phyloP scores from a whole-genome alignment of 2,329 filamentous ascomycete species.

The Cryphonectria naterciae region DNA sequence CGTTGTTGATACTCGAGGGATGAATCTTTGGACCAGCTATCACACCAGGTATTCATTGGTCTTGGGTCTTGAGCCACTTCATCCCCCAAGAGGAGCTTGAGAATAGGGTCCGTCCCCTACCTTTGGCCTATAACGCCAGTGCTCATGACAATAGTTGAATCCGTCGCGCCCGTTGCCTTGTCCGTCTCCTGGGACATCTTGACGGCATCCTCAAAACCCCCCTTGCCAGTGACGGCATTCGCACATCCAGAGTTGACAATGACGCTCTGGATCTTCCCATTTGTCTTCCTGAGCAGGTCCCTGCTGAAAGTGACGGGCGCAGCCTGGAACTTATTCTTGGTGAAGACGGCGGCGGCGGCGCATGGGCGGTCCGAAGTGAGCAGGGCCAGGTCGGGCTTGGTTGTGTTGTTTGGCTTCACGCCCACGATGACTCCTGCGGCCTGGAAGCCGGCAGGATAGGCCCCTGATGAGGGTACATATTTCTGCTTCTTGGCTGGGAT shows the following conservation, averaged over 20 bases:
- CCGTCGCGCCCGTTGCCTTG: constrained; percentile 53
- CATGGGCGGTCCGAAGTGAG: constrained; percentile 86
- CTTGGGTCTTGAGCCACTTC: constrained; percentile 21
- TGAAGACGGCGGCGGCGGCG: constrained; percentile 89
- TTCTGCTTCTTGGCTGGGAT: constrained; percentile 84
- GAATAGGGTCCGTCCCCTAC: constrained; percentile 44
- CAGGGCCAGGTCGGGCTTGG: constrained; percentile 87
- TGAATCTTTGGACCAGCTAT: neutral
- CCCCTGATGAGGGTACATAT: constrained; percentile 83
- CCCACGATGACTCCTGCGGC: constrained; percentile 88
- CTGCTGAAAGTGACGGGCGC: constrained; percentile 89
- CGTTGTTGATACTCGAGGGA: neutral
- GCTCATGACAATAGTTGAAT: constrained; percentile 90
- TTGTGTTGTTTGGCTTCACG: constrained; percentile 91
- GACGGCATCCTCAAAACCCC: constrained; percentile 84
- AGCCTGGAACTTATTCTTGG: constrained; percentile 97
- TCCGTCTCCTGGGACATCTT: constrained; percentile 83
- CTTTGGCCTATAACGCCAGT: constrained; percentile 97
- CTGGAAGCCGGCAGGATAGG: constrained; percentile 87
- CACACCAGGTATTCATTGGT: neutral
- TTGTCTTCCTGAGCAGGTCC: constrained; percentile 67
- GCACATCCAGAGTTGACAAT: constrained; percentile 96
- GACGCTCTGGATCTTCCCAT: constrained; percentile 77
- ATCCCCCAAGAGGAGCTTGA: neutral
- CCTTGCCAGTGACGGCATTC: constrained; percentile 92